Conservation (phyloP, 2,329 filamentous ascomycete species). For the Diaporthe sp. region DNA sequence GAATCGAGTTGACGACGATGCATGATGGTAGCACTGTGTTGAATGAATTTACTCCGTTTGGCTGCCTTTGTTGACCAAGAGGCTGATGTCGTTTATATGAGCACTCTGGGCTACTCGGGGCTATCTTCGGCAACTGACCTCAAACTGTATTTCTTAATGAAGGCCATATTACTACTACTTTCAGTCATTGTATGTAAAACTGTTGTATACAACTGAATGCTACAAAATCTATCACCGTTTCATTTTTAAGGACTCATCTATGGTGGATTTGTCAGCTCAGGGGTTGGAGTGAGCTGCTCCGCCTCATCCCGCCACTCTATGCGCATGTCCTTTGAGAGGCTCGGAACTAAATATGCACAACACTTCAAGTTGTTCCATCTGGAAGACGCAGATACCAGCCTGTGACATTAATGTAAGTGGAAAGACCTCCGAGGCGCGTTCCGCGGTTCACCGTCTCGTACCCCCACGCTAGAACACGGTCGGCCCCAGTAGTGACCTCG, state of each 20-base stretch:
- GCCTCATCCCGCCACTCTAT: not conserved
- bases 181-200: not conserved
- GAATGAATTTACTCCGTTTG: not conserved
- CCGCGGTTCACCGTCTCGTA: not conserved
- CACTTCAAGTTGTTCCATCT: not conserved
- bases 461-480: conserved; percentile 18
- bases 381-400: not conserved
- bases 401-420: not conserved
- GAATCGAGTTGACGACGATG: not conserved
- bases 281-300: not conserved
- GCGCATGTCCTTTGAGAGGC: not conserved
- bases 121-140: not conserved
- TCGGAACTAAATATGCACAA: too few species aligned
- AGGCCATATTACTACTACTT: too few species aligned
- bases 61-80: not conserved
- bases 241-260: not conserved
- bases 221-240: not conserved
- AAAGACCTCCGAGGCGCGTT: not conserved
- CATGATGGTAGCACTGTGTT: not conserved
- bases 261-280: not conserved
- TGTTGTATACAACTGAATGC: not conserved
- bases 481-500: not conserved
- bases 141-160: not conserved
- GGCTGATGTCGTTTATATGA: not conserved
- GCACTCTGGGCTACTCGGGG: not conserved